Evolutionary conservation across 345 rosid species (phyloP).

Genomic region (Brassica rapa): DNA sequence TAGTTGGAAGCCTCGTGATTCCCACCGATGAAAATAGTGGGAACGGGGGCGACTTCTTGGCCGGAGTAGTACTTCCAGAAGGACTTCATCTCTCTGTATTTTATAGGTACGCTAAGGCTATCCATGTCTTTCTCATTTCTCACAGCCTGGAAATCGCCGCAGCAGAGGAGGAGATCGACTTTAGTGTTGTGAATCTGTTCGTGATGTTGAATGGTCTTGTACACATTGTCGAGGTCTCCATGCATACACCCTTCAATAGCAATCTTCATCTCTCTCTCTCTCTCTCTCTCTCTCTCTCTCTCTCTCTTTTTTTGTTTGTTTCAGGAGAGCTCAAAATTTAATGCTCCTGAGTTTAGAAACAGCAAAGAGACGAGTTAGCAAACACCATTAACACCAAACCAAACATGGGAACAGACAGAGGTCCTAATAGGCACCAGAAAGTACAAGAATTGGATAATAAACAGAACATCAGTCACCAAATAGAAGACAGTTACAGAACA

Average conservation of each 20-base stretch:
- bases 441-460: no score
- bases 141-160: constrained; percentile 96
- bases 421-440: neutral
- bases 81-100: constrained; percentile 77
- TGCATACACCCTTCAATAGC: constrained; percentile 99
- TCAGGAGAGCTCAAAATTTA: neutral
- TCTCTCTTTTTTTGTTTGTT: neutral
- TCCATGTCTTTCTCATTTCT: constrained; percentile 85
- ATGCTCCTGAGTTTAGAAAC: neutral
- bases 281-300: constrained; percentile 41
- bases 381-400: neutral
- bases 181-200: constrained; percentile 59
- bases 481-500: neutral
- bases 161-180: constrained; percentile 92
- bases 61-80: constrained; percentile 96
- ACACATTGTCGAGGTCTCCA: constrained; percentile 88
- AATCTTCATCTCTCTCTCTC: constrained; percentile 61
- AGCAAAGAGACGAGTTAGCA: neutral
- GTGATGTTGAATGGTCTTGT: constrained; percentile 58
- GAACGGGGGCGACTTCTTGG: constrained; percentile 73
- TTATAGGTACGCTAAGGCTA: constrained; percentile 73
- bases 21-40: constrained; percentile 93
- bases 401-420: neutral
- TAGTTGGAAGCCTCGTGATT: constrained; percentile 98
- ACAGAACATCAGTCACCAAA: neutral